Base-by-base conservation (phyloP, 352 stramenopile species). In the Globisporangium apiculatum region DNA sequence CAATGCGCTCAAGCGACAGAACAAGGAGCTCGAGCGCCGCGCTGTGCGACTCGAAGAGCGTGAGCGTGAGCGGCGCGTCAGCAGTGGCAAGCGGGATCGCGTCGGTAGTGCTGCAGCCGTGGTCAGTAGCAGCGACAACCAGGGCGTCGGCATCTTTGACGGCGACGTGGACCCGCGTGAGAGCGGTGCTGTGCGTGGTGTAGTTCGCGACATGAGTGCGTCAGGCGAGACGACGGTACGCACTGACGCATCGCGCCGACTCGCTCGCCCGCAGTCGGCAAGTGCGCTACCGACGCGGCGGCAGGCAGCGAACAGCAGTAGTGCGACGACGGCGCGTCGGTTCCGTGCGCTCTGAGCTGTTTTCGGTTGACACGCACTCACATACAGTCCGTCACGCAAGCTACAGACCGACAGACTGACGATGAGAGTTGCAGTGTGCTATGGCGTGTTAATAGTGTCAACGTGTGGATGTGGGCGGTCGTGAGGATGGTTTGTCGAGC, bases 1-100 rank as follows among this genome's bases (percentile, higher is more conserved):
- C 15, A 90, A 93, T 51, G 63, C 60, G 15, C 57, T 82, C 35
- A 79, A 79, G 14, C 71, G 72, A 37, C 63, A 75, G 31, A 89
- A 88, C 59, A 86, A 86, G 51, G 79, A 89, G 57, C 57, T 93
- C n/a, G 69, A 85, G 45, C 63, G 79, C 3, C 61, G 73, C 31
- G 45, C 49, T 14, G 73, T 38, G 17, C 48, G 31, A 10, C 12
- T 43, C 7, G 41, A 64, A 53, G 38, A 54, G 58, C 55, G 35
- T 15, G 56, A 46, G 46, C n/a, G 38, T 47, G 57, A 53, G 61
- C 60, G 9, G 45, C 45, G 49, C 18, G 37, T 37, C 2, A 60
- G 36, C 8, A 18, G 15, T 45, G 11, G 12, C 40, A 12, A 55
- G 15, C 10, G 18, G n/a, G 31, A 45, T 7, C 1, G 18, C n/a